Evolutionary conservation across 2,329 filamentous ascomycete species (phyloP).

Genomic region (Aspergillus sojae): DNA sequence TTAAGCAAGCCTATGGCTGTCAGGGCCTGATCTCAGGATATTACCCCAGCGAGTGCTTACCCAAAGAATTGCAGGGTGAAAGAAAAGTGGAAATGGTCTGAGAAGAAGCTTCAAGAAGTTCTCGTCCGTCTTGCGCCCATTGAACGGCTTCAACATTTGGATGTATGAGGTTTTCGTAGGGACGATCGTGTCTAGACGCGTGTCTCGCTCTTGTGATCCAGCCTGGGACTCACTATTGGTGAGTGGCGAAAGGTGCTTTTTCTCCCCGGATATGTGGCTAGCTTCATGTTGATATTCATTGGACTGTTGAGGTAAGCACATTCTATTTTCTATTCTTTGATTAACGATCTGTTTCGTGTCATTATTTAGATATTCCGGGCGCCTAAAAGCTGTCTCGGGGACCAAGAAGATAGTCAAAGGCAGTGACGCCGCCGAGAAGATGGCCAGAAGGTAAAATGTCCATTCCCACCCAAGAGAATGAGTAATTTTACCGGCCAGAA

Average conservation of each 20-base stretch:
- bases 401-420: constrained; percentile 75
- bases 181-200: constrained; percentile 8
- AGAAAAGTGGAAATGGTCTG: constrained; percentile 78
- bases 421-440: constrained; percentile 73
- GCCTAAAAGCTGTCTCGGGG: constrained; percentile 79
- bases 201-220: constrained; percentile 7
- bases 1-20: constrained; percentile 59
- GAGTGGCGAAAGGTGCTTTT: constrained; percentile 7
- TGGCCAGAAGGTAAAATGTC: constrained; percentile 86
- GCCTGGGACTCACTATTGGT: not conserved
- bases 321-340: constrained; percentile 15
- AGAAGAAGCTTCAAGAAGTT: constrained; percentile 66
- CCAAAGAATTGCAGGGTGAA: constrained; percentile 86
- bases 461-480: constrained; percentile 76
- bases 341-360: constrained; percentile 57
- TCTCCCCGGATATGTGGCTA: constrained; percentile 13
- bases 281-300: constrained; percentile 11
- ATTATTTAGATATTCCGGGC: constrained; percentile 69
- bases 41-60: constrained; percentile 32
- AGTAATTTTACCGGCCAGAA: constrained; percentile 88
- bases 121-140: constrained; percentile 80
- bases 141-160: constrained; percentile 69
- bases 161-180: constrained; percentile 59
- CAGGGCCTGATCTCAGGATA: constrained; percentile 8
- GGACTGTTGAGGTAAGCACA: constrained; percentile 14